phyloP scores from a whole-genome alignment of 1,284 basidiomycete species.

The Cerrena zonata region DNA sequence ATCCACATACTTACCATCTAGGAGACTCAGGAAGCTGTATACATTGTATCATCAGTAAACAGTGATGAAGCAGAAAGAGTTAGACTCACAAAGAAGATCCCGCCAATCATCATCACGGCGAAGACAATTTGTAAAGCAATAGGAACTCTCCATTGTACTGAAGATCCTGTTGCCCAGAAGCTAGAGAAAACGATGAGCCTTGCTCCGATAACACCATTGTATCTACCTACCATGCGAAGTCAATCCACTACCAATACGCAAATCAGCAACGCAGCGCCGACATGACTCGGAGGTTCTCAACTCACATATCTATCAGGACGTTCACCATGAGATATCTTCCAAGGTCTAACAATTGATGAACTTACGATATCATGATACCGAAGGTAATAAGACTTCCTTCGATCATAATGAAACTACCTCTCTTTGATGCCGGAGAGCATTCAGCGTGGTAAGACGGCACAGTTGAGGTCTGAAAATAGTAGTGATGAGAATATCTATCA shows the following conservation, averaged over 20 bases:
- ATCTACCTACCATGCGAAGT: slow-evolving; percentile 47
- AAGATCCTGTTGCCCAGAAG: slow-evolving; percentile 46
- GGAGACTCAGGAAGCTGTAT: slow-evolving; percentile 64
- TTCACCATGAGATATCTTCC: too few relatives aligned
- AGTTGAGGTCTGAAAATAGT: slow-evolving; percentile 48
- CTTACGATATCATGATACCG: slow-evolving; percentile 65
- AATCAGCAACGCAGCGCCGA: background rate
- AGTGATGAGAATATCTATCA: slow-evolving; percentile 8
- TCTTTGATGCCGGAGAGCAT: slow-evolving; percentile 52
- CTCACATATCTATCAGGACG: slow-evolving; percentile 2
- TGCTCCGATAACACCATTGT: background rate
- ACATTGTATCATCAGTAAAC: background rate
- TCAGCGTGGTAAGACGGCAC: slow-evolving; percentile 64
- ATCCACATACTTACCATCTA: slow-evolving; percentile 44
- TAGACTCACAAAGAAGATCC: slow-evolving; percentile 47
- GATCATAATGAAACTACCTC: slow-evolving; percentile 64
- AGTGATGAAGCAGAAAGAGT: background rate
- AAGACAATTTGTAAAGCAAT: slow-evolving; percentile 63
- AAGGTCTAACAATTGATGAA: slow-evolving; percentile 12
- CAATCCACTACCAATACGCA: slow-evolving; percentile 43
- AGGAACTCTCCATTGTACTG: slow-evolving; percentile 66
- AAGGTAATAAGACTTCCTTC: slow-evolving; percentile 66
- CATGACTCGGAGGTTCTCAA: background rate
- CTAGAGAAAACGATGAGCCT: slow-evolving; percentile 24
- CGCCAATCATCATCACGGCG: slow-evolving; percentile 53